These are phyloP conservation scores for Trichophyton equinum DNA, from an alignment of 2,329 filamentous ascomycete genomes.

Conservation along the genomic window DNA sequence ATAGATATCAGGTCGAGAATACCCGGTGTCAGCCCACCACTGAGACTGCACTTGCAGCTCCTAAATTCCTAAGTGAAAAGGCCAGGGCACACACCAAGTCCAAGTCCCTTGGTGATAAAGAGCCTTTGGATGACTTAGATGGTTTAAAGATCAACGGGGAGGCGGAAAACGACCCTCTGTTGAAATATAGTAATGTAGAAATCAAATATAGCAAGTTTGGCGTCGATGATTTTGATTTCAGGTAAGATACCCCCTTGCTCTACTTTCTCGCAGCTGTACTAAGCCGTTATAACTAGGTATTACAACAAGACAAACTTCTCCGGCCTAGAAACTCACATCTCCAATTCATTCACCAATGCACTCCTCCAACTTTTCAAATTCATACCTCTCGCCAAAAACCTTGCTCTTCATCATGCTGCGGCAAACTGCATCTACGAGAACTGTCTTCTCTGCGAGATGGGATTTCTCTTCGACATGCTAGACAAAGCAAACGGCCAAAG, in stretches of 20 bases:
- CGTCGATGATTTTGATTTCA: constrained; percentile 98
- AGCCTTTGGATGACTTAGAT: constrained; percentile 43
- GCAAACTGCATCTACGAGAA: constrained; percentile 69
- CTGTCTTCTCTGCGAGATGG: constrained; percentile 85
- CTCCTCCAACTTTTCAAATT: constrained; percentile 86
- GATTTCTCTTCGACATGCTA: constrained; percentile 94
- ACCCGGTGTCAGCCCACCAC: constrained; percentile 52
- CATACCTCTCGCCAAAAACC: constrained; percentile 73
- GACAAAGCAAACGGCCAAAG: constrained; percentile 89
- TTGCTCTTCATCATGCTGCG: constrained; percentile 78
- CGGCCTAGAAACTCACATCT: constrained; percentile 87
- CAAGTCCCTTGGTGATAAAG: constrained; percentile 32
- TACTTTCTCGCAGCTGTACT: constrained; percentile 10
- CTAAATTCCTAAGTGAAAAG: constrained; percentile 92
- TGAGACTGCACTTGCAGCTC: constrained; percentile 54
- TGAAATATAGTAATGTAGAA: constrained; percentile 85
- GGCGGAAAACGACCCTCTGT: constrained; percentile 66
- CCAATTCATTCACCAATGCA: constrained; percentile 91
- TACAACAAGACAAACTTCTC: constrained; percentile 91
- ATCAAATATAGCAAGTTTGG: constrained; percentile 99
- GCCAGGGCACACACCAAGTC: constrained; percentile 49
- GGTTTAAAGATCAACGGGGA: constrained; percentile 57
- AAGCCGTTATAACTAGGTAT: constrained; percentile 43
- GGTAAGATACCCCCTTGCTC: constrained; percentile 46
- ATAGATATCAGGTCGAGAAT: constrained; percentile 72